Evolutionary conservation across 345 rosid species (phyloP).

Genomic region (Lenwebbia sp.): DNA sequence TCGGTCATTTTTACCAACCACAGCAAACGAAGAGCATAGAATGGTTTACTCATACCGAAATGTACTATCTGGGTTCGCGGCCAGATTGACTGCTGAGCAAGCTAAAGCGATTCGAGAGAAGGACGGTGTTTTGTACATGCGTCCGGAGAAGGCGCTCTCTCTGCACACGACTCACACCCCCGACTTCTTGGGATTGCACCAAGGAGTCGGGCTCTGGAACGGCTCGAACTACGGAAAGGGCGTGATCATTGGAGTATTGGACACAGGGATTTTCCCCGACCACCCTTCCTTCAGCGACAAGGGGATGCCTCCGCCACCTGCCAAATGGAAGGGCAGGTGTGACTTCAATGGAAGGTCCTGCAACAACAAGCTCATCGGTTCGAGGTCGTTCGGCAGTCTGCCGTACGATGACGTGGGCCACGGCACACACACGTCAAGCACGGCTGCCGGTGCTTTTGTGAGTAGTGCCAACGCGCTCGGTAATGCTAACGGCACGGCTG

Average conservation of each 20-base stretch:
- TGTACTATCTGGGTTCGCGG: constrained; percentile 28
- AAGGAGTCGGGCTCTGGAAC: constrained; percentile 19
- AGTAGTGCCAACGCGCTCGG: constrained; percentile 20
- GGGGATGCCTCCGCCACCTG: constrained; percentile 31
- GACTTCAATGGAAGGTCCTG: constrained; percentile 28
- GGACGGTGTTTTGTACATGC: constrained; percentile 22
- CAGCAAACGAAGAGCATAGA: neutral
- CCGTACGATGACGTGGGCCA: constrained; percentile 41
- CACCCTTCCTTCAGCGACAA: constrained; percentile 40
- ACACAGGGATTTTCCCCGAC: constrained; percentile 29
- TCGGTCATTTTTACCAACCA: constrained; percentile 16
- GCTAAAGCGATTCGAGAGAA: constrained; percentile 13
- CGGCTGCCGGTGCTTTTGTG: constrained; percentile 39
- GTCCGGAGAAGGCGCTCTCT: constrained; percentile 18
- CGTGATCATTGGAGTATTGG: constrained; percentile 38
- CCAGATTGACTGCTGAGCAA: constrained; percentile 25
- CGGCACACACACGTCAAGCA: constrained; percentile 49
- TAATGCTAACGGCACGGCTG: constrained; percentile 39
- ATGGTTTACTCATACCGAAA: constrained; percentile 17
- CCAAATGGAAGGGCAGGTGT: constrained; percentile 42
- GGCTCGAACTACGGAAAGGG: constrained; percentile 30
- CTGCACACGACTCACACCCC: constrained; percentile 48
- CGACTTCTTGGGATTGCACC: constrained; percentile 23
- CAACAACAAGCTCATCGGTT: constrained; percentile 55
- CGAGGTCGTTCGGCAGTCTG: constrained; percentile 20